These are phyloP conservation scores for Thermochaetoides dissita DNA, from an alignment of 2,329 filamentous ascomycete species.

Conservation along the genomic window DNA sequence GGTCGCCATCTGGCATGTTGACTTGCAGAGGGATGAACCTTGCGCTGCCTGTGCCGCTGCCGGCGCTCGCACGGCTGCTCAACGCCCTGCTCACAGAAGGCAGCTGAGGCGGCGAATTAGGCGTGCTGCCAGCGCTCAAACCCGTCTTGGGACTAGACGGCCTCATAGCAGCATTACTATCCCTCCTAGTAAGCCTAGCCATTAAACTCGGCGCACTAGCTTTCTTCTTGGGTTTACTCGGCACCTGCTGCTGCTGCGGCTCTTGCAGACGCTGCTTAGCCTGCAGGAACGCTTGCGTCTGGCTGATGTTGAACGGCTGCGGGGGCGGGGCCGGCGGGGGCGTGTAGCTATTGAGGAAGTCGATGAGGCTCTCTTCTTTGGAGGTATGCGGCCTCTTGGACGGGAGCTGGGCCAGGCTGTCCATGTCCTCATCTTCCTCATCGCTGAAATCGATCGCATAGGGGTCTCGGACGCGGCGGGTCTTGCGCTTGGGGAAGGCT, in stretches of 20 bases:
- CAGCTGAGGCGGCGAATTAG: constrained; percentile 17
- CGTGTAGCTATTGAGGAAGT: constrained; percentile 57
- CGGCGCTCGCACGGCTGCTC: constrained; percentile 25
- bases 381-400: constrained; percentile 25
- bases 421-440: constrained; percentile 38
- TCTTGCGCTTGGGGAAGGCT: constrained; percentile 56
- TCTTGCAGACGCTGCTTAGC: not conserved
- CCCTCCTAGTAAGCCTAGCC: constrained; percentile 37
- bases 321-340: constrained; percentile 42
- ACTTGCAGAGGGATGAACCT: constrained; percentile 42
- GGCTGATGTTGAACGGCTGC: constrained; percentile 22
- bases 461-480: constrained; percentile 67
- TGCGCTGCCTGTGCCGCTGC: constrained; percentile 17
- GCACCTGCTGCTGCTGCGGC: too few relatives aligned
- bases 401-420: constrained; percentile 23
- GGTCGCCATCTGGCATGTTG: constrained; percentile 32
- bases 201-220: constrained; percentile 49
- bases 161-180: constrained; percentile 11
- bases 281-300: constrained; percentile 13
- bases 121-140: constrained; percentile 18
- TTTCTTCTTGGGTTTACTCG: constrained; percentile 44
- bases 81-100: constrained; percentile 23
- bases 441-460: constrained; percentile 83
- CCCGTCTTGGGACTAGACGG: too few relatives aligned
- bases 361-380: constrained; percentile 55